Evolutionary conservation across 768 basidiomycete genomes (phyloP), one percentile per base, ranked within the genome.

Genomic region (Xanthoconium purpureum): DNA sequence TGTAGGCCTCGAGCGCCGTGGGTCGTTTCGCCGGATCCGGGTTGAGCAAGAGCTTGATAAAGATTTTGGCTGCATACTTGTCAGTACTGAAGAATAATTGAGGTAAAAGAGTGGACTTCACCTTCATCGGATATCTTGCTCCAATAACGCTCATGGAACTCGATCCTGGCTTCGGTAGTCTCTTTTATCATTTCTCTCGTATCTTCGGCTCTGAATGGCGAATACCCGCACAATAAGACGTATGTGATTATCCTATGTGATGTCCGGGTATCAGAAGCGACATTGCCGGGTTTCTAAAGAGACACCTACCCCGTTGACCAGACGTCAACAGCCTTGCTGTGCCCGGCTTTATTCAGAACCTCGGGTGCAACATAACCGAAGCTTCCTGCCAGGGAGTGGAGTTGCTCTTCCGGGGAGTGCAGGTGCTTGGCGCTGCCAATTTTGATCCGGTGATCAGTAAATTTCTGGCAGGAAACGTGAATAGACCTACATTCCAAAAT

Each of bases 131-230:
- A 91, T 38, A 96, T 82, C 56, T 96, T 97, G 72, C 84, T 83
- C 97, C 97, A 99, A 59, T 94, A 99, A 35, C 85, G 80, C 30
- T 94, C 91, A 61, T 98, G 96, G 69, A 99, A 98, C 61, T 89
- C 88, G 46, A 98, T 80, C 63, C 84, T 86, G 0, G 88, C 94
- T 37, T 81, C 83, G 0, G 84, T 87, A n/a, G 92, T 96, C 71
- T 98, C 94, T 32, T 83, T 80, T 50, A 89, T 78, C 37, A 98
- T 80, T 47, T 85, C 82, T 55, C 82, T 81, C 49, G 83, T 74
- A 64, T 94, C 88, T 28, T 92, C 89, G 0, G 89, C 87, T 42
- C 93, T 83, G 79, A 98, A 98, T 0, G 97, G 97, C 2, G 90
- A 87, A 74, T 98, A 98, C 3, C 96, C 96, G 65, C 96, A 96